phyloP scores from a whole-genome alignment of 192 early-diverging fungal genomes.

The Backusella australiensis region DNA sequence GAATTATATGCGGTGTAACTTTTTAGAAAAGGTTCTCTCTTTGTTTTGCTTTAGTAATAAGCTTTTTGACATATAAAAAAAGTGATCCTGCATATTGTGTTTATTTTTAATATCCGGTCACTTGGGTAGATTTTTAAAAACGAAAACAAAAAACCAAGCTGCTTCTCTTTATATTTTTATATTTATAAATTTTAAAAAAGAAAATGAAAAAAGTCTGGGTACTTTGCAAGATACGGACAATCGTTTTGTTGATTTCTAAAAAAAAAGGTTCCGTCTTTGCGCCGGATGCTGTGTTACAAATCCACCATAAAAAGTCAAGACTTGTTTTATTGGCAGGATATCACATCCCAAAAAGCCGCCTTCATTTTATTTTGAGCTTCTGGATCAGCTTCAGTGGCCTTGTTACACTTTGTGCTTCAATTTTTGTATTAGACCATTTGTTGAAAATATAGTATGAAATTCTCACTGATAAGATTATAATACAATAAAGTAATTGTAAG shows the following conservation, averaged over 20 bases:
- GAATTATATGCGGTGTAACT: background rate
- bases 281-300: background rate
- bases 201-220: background rate
- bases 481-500: background rate
- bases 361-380: background rate
- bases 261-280: slow-evolving; percentile 2
- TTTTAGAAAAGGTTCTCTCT: background rate
- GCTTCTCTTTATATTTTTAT: too few relatives aligned
- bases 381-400: background rate
- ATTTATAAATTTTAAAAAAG: too few relatives aligned
- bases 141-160: too few relatives aligned
- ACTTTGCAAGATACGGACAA: background rate
- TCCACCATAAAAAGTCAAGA: background rate
- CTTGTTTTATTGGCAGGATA: background rate
- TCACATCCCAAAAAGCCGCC: background rate
- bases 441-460: background rate
- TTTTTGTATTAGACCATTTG: background rate
- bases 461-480: slow-evolving; percentile 3
- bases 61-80: background rate
- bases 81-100: background rate
- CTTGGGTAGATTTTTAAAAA: background rate
- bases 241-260: background rate
- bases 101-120: background rate
- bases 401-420: background rate
- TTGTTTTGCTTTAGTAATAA: background rate